Base-by-base conservation (phyloP, 768 basidiomycete genomes). In the Strobilomyces confusus region DNA sequence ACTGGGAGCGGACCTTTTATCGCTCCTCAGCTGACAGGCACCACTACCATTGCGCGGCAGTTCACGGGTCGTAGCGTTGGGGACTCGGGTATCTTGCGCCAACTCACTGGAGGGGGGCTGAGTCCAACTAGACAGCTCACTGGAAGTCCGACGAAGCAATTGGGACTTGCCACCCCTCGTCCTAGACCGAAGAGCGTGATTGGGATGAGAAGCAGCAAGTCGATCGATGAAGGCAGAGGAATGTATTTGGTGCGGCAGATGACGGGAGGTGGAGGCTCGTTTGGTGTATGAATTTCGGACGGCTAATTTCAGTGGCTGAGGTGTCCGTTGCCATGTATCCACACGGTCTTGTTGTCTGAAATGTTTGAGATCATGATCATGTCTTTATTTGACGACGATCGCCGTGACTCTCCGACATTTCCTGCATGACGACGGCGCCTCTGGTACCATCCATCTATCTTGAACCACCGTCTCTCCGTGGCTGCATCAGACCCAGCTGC, bases 181-280 rank as follows among this genome's bases (percentile, higher is more conserved):
- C 81, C 87, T 9, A 73, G 90, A 50, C 89, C 90, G 12, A 89
- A 86, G 75, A 89, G 87, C 62, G 85, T 88, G 23, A 81, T 86
- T 51, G 87, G 87, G 14, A 81, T 86, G 69, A 75, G 87, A 59
- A 77, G 72, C 52, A 77, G 72, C 22, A 83, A 80, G 63, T 84
- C 82, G 52, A 64, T 77, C 26, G 87, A 88, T 58, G 86, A 88
- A 65, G 87, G 82, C 34, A 79, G 69, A 49, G 69, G 80, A 9
- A 81, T 90, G 86, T 87, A 81, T 68, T 72, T 92, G 52, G 86
- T 91, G 43, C 75, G 82, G 61, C 89, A 92, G 66, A 76, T 92
- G 76, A 92, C 90, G 9, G 89, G 87, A 25, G 75, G 75, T 3
- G 63, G 67, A 38, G 57, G 60, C 40, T 61, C 60, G 1, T 60